A percentile compares a stretch with the other conserved stretches of the same genome.
Evolutionary conservation across 2,329 filamentous ascomycete species (phyloP).

Genomic region (Ophiostoma triangulosporum): DNA sequence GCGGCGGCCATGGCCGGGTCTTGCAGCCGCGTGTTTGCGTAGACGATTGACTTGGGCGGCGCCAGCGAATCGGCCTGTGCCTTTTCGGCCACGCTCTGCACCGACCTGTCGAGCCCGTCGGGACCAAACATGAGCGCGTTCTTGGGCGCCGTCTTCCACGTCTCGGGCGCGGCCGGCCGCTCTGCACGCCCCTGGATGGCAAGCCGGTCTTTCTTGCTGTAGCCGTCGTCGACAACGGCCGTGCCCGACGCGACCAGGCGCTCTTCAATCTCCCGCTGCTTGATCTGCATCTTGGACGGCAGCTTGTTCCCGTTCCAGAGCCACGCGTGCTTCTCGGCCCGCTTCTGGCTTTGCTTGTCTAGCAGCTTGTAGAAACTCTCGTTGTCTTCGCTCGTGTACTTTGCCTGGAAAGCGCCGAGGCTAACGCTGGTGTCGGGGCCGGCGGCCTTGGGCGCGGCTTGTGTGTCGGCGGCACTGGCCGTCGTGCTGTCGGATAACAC

Average conservation of each 20-base stretch:
- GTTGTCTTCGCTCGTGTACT: slow-evolving; percentile 95
- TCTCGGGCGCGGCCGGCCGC: slow-evolving; percentile 62
- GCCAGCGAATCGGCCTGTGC: slow-evolving; percentile 59
- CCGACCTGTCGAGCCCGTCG: slow-evolving; percentile 45
- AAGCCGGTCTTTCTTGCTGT: slow-evolving; percentile 37
- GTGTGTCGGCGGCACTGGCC: not conserved
- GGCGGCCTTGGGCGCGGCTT: not conserved
- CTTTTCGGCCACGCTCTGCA: slow-evolving; percentile 51
- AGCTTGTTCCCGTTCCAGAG: slow-evolving; percentile 82
- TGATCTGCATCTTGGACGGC: slow-evolving; percentile 62
- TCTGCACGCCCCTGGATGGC: slow-evolving; percentile 50
- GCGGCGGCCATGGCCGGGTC: slow-evolving; percentile 23
- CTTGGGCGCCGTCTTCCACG: slow-evolving; percentile 59
- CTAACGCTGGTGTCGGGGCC: slow-evolving; percentile 64
- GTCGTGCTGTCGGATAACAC: slow-evolving; percentile 18
- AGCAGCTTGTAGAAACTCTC: slow-evolving; percentile 89
- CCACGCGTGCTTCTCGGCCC: slow-evolving; percentile 75
- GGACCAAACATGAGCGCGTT: slow-evolving; percentile 83
- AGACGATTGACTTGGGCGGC: slow-evolving; percentile 62
- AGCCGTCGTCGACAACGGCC: slow-evolving; percentile 42
- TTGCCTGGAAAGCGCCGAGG: slow-evolving; percentile 73
- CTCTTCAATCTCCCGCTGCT: slow-evolving; percentile 48
- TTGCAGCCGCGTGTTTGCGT: slow-evolving; percentile 72
- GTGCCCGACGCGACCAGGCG: slow-evolving; percentile 29
- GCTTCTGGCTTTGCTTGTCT: slow-evolving; percentile 79